These are phyloP conservation scores for Aspergillus niger DNA, from an alignment of 2,329 filamentous ascomycete genomes.

Conservation along the genomic window DNA sequence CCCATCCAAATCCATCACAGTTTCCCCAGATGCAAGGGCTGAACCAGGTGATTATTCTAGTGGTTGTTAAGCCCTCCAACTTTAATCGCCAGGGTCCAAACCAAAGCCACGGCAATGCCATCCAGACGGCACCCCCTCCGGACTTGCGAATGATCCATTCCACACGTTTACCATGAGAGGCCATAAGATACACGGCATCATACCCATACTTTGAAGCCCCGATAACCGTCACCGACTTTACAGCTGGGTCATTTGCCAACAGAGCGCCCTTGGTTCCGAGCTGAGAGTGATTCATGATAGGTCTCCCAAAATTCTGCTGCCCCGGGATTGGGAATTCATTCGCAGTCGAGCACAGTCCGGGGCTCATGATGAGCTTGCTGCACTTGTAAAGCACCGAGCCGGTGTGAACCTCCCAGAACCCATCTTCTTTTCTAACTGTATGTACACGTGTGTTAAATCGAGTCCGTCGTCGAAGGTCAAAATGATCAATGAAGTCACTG, in stretches of 20 bases:
- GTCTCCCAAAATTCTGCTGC: neutral
- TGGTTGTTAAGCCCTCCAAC: slow-evolving; percentile 2
- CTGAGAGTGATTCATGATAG: slow-evolving; percentile 1
- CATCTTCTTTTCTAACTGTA: neutral
- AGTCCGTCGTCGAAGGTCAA: neutral
- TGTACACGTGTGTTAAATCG: neutral
- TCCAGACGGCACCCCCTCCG: slow-evolving; percentile 3
- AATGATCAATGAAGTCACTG: slow-evolving; percentile 1
- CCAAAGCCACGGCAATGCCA: neutral
- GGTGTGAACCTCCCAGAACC: neutral
- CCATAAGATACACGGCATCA: slow-evolving; percentile 8
- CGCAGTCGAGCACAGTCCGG: slow-evolving; percentile 6
- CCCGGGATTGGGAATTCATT: neutral
- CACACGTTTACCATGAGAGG: slow-evolving; percentile 4
- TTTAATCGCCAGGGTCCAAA: neutral
- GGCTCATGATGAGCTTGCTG: slow-evolving; percentile 8
- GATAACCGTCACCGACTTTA: slow-evolving; percentile 3
- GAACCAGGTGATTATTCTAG: slow-evolving; percentile 1
- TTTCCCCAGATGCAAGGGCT: slow-evolving; percentile 9
- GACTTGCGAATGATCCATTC: slow-evolving; percentile 10
- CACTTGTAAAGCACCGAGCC: neutral
- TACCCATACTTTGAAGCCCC: slow-evolving; percentile 7
- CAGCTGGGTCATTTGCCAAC: slow-evolving; percentile 3
- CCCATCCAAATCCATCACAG: neutral
- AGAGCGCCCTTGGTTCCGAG: neutral